Percentiles rank a stretch among this genome's conserved stretches.
phyloP scores from a whole-genome alignment of 139 green algal species.

The Chlorella sp. region DNA sequence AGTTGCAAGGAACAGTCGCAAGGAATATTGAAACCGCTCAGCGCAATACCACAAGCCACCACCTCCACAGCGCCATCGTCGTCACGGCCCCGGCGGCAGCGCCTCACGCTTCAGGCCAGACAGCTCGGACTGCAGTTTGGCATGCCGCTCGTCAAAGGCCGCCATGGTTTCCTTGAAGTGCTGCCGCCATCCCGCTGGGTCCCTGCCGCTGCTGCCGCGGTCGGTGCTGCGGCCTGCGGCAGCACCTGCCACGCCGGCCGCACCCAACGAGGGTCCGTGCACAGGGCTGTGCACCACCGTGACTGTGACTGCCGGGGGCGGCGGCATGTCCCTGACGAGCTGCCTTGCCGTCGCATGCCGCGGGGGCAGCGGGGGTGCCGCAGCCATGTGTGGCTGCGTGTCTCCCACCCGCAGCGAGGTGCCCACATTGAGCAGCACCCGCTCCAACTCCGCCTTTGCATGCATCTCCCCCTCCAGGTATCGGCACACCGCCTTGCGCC shows the following conservation, averaged over 20 bases:
- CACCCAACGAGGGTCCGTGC: too few relatives aligned
- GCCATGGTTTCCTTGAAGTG: slow-evolving; percentile 21
- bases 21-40: too few relatives aligned
- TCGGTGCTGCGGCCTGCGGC: not conserved
- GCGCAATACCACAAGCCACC: too few relatives aligned
- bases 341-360: slow-evolving; percentile 5
- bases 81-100: not conserved
- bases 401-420: not conserved
- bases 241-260: too few relatives aligned
- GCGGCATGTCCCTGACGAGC: not conserved
- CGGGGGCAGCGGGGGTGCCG: not conserved
- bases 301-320: not conserved
- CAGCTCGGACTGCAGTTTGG: slow-evolving; percentile 3
- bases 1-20: too few relatives aligned
- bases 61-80: too few relatives aligned
- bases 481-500: slow-evolving; percentile 18
- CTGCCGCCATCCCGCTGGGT: not conserved
- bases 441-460: not conserved
- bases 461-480: slow-evolving; percentile 25
- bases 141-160: slow-evolving; percentile 25
- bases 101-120: not conserved
- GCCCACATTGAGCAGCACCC: slow-evolving; percentile 26
- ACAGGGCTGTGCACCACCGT: slow-evolving; percentile 6
- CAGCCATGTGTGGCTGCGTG: not conserved
- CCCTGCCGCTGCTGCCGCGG: not conserved